Conservation (phyloP, 306 rosid genomes). For the Acacia crassicarpa region DNA sequence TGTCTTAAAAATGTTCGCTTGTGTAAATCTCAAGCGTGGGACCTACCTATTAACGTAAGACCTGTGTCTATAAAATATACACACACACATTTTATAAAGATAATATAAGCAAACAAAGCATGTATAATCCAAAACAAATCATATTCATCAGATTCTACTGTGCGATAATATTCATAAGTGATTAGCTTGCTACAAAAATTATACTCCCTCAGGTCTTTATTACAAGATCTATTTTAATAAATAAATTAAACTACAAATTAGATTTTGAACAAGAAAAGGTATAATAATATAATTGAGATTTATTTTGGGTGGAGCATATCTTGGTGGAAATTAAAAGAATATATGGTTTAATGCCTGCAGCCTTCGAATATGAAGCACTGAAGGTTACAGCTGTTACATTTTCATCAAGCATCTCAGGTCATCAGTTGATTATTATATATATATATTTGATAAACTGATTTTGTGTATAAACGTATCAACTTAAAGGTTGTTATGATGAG, state of each 20-base stretch:
- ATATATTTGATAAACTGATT: neutral
- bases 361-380: constrained; percentile 45
- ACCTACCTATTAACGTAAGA: too few relatives aligned
- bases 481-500: constrained; percentile 18
- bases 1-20: neutral
- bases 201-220: neutral
- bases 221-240: too few relatives aligned
- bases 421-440: constrained; percentile 17
- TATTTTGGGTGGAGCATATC: neutral
- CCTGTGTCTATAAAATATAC: too few relatives aligned
- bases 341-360: neutral
- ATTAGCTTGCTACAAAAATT: neutral
- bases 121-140: neutral
- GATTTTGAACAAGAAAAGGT: too few relatives aligned
- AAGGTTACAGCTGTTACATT: constrained; percentile 45
- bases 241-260: too few relatives aligned
- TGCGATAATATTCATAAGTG: neutral
- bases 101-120: too few relatives aligned
- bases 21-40: neutral
- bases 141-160: neutral
- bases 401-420: constrained; percentile 25
- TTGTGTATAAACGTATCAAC: constrained; percentile 19
- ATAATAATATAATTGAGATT: neutral
- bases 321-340: neutral
- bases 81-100: neutral